phyloP scores from a whole-genome alignment of 495 filamentous ascomycete genomes.

The Poronia punctata region DNA sequence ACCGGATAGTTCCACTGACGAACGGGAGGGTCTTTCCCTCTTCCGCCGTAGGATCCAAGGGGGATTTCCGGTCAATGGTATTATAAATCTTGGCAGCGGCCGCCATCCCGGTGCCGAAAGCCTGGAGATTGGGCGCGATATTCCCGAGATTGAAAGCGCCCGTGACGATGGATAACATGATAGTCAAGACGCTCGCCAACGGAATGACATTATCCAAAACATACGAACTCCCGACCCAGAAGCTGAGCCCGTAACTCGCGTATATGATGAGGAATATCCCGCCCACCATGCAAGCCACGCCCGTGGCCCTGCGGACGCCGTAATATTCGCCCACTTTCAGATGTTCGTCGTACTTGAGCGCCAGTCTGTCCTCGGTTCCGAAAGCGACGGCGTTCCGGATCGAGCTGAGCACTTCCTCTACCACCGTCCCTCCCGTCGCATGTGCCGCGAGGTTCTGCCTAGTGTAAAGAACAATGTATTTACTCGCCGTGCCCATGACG shows the following conservation, averaged over 20 bases:
- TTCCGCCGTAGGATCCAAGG: slow-evolving; percentile 70
- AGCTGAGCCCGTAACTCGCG: slow-evolving; percentile 83
- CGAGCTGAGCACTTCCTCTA: slow-evolving; percentile 91
- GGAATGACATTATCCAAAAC: slow-evolving; percentile 58
- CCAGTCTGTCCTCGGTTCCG: slow-evolving; percentile 82
- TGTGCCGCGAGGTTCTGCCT: slow-evolving; percentile 71
- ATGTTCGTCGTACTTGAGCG: slow-evolving; percentile 72
- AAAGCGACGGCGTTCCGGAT: slow-evolving; percentile 92
- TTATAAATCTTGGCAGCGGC: slow-evolving; percentile 85
- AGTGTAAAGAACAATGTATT: slow-evolving; percentile 71
- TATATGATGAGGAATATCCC: slow-evolving; percentile 78
- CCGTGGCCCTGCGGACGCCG: slow-evolving; percentile 66
- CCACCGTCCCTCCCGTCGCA: slow-evolving; percentile 77
- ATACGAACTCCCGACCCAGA: slow-evolving; percentile 89
- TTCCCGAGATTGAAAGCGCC: slow-evolving; percentile 89
- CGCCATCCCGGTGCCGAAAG: slow-evolving; percentile 73
- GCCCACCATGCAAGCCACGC: slow-evolving; percentile 69
- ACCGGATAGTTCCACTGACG: slow-evolving; percentile 70
- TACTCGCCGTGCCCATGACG: slow-evolving; percentile 64
- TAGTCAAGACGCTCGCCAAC: slow-evolving; percentile 58
- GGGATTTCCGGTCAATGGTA: slow-evolving; percentile 87
- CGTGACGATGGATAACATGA: slow-evolving; percentile 83
- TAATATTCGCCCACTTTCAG: slow-evolving; percentile 65
- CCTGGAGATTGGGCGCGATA: slow-evolving; percentile 75
- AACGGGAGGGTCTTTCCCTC: slow-evolving; percentile 62